Evolutionary conservation across 768 basidiomycete species (phyloP).

Genomic region (Leccinum obscurum): DNA sequence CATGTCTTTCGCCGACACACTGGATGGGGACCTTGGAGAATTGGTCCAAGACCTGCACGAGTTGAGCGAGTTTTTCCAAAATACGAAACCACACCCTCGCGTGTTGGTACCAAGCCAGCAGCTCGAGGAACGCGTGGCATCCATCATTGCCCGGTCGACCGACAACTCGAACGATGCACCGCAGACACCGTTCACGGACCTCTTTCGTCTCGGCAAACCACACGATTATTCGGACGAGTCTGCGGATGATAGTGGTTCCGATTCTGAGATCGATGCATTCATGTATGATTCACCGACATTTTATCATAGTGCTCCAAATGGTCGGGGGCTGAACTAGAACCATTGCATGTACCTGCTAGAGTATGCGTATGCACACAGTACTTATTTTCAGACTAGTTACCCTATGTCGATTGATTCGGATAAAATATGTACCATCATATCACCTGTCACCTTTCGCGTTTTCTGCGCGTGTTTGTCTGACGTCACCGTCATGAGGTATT

Average conservation of each 20-base stretch:
- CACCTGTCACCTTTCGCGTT: slow-evolving; percentile 14
- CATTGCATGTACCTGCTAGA: neutral
- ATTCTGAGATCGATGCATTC: slow-evolving; percentile 52
- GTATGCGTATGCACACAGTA: slow-evolving; percentile 5
- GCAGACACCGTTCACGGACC: slow-evolving; percentile 78
- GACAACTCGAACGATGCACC: slow-evolving; percentile 53
- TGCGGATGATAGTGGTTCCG: slow-evolving; percentile 43
- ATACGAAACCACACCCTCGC: slow-evolving; percentile 32
- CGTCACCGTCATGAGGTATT: slow-evolving; percentile 14
- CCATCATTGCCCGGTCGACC: slow-evolving; percentile 81
- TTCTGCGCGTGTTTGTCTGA: slow-evolving; percentile 18
- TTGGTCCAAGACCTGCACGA: slow-evolving; percentile 78
- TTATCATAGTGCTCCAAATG: slow-evolving; percentile 49
- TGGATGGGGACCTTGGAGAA: slow-evolving; percentile 72
- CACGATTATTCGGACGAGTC: slow-evolving; percentile 44
- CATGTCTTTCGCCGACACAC: slow-evolving; percentile 36
- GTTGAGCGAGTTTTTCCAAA: slow-evolving; percentile 72
- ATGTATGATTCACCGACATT: slow-evolving; percentile 56
- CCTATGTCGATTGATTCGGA: neutral
- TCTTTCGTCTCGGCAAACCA: slow-evolving; percentile 57
- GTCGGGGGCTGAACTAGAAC: slow-evolving; percentile 23
- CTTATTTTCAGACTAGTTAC: neutral
- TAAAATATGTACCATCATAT: neutral
- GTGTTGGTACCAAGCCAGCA: slow-evolving; percentile 54
- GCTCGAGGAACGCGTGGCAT: slow-evolving; percentile 76